Conservation (phyloP, 2,329 filamentous ascomycete genomes). For the Biscogniauxia sp. region DNA sequence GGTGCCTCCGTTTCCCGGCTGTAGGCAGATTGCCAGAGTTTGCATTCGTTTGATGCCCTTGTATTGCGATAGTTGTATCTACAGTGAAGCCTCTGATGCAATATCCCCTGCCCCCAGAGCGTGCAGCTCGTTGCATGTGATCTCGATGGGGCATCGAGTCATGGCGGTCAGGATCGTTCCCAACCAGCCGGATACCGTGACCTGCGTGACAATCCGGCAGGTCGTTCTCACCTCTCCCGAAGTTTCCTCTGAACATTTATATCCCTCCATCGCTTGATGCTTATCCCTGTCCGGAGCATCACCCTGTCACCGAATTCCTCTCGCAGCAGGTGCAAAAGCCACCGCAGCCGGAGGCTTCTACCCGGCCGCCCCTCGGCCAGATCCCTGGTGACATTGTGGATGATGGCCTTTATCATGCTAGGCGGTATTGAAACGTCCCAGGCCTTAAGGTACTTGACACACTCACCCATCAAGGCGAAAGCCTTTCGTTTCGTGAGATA, state of each 20-base stretch:
- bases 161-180: background rate
- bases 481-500: slow-evolving; percentile 19
- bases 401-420: slow-evolving; percentile 29
- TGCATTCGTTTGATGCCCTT: slow-evolving; percentile 7
- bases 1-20: slow-evolving; percentile 6
- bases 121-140: background rate
- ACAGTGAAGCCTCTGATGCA: slow-evolving; percentile 10
- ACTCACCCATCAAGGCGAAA: slow-evolving; percentile 33
- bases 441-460: slow-evolving; percentile 29
- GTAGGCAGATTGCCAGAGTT: background rate
- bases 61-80: slow-evolving; percentile 11
- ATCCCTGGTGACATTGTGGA: slow-evolving; percentile 36
- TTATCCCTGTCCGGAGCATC: slow-evolving; percentile 23
- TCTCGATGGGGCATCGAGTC: background rate
- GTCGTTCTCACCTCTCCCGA: background rate
- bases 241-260: slow-evolving; percentile 4
- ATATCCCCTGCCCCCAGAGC: background rate
- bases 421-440: slow-evolving; percentile 22
- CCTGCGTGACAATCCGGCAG: background rate
- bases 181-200: background rate
- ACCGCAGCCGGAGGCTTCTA: slow-evolving; percentile 34
- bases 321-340: slow-evolving; percentile 34
- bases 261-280: slow-evolving; percentile 20
- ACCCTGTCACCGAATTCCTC: slow-evolving; percentile 22
- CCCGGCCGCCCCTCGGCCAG: slow-evolving; percentile 34